Base-by-base conservation (phyloP, 2,329 filamentous ascomycete genomes). In the Penicillium rolfsii region DNA sequence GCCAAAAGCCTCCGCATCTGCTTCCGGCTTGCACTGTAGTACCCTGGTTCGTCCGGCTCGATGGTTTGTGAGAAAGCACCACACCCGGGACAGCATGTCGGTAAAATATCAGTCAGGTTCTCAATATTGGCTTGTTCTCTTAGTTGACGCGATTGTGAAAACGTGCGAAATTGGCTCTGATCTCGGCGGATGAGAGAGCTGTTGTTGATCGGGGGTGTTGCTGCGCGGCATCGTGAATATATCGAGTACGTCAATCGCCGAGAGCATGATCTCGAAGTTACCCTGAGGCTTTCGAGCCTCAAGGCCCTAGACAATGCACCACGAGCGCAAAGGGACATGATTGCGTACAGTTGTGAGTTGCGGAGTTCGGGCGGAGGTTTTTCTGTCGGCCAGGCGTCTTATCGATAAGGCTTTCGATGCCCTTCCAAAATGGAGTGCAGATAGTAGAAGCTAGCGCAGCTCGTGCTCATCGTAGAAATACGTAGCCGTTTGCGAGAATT, bases 11-110 rank as follows among this genome's bases (percentile, higher is more conserved):
- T 74, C 55, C 78, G 81, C 38, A 84, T 80, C 30, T 77, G 78
- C 60, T 80, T 83, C 59, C 83, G 78, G 33, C 74, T 77, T 49
- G 77, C 70, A 59, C 80, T 78, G 71, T 88, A 89, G 72, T 81
- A 88, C 11, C 87, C 87, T 2, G 86, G 82, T 64, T 84, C 80
- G 1, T 81, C 75, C 38, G 81, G 76, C 50, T 84, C 81, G 52
- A 84, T 71, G 5, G 82, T 83, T 71, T 89, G 86, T 36, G 84
- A 80, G 38, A 83, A 82, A 30, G 86, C 87, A 57, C 87, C 87
- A 65, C 87, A 89, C 66, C 87, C 87, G 33, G 87, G 86, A 71
- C 87, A 89, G 26, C 81, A 80, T 6, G 80, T 58, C 0, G 85
- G 85, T 12, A 87, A 71, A 6, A 61, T 38, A 19, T 70, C 64